Evolutionary conservation across 345 rosid genomes (phyloP).

Genomic region (Aurinia saxatilis): DNA sequence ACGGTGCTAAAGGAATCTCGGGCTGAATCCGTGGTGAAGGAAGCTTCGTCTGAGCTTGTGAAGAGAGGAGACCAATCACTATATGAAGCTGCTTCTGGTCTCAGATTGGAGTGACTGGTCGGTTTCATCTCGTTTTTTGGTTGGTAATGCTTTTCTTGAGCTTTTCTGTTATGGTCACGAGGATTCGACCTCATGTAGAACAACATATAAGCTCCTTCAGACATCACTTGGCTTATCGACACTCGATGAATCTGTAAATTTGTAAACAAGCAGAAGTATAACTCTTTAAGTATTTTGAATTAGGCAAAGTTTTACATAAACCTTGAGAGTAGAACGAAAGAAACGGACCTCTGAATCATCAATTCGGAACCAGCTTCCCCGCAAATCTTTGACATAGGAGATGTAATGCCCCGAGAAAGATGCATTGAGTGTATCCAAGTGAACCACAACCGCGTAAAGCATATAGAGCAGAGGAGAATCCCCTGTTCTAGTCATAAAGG

Average conservation of each 20-base stretch:
- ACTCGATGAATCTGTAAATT: constrained; percentile 57
- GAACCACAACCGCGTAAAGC: constrained; percentile 79
- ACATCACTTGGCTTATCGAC: constrained; percentile 79
- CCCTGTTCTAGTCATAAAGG: constrained; percentile 62
- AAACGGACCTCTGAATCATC: constrained; percentile 64
- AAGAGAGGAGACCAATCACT: constrained; percentile 74
- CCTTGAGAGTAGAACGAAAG: background rate
- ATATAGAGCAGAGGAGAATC: constrained; percentile 71
- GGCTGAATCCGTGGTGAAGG: constrained; percentile 82
- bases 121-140: constrained; percentile 36
- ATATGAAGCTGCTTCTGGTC: constrained; percentile 36
- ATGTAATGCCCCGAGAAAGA: constrained; percentile 83
- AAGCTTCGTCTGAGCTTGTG: constrained; percentile 87
- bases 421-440: constrained; percentile 77
- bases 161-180: constrained; percentile 37
- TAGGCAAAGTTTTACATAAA: no score
- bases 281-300: no score
- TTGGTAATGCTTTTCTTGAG: constrained; percentile 23
- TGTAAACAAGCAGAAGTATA: no score
- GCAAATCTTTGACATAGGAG: constrained; percentile 63
- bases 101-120: constrained; percentile 15
- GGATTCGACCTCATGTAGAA: constrained; percentile 77
- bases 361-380: constrained; percentile 68
- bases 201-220: constrained; percentile 85
- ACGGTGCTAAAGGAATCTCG: constrained; percentile 76